Evolutionary conservation across 169 alveolate species (phyloP).

Genomic region (Plasmodium cynomolgi): DNA sequence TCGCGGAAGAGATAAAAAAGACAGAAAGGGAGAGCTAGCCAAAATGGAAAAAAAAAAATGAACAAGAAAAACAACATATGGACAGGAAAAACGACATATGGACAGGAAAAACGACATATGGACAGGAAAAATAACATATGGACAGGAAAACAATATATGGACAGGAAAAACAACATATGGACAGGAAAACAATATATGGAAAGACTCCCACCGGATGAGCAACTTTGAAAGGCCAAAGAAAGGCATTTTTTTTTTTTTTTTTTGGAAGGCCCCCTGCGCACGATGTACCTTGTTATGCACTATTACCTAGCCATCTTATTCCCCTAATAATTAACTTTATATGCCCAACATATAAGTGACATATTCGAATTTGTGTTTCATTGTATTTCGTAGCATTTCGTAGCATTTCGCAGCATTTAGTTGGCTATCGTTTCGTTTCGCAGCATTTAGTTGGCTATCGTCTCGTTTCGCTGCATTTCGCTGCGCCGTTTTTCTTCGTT

Average conservation of each 20-base stretch:
- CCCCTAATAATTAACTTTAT: background rate
- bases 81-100: background rate
- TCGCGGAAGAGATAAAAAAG: background rate
- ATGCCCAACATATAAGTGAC: background rate
- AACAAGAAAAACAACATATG: background rate
- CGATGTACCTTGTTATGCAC: background rate
- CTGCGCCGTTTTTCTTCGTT: background rate
- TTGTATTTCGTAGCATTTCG: background rate
- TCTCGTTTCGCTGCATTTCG: background rate
- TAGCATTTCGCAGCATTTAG: background rate
- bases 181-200: background rate
- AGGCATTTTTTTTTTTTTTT: background rate
- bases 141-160: too few relatives aligned
- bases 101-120: too few relatives aligned
- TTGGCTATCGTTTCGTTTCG: background rate
- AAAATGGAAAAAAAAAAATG: background rate
- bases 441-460: background rate
- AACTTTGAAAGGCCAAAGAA: background rate
- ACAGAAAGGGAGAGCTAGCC: background rate
- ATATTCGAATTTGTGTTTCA: background rate
- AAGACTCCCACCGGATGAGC: background rate
- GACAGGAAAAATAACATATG: too few relatives aligned
- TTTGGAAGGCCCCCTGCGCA: background rate
- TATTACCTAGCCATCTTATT: background rate
- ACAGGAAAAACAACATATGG: background rate